A percentile compares a stretch with the other conserved stretches of the same genome.
Evolutionary conservation across 108 stramenopile species (phyloP).

Genomic region (Hondaea fermentalgiana): DNA sequence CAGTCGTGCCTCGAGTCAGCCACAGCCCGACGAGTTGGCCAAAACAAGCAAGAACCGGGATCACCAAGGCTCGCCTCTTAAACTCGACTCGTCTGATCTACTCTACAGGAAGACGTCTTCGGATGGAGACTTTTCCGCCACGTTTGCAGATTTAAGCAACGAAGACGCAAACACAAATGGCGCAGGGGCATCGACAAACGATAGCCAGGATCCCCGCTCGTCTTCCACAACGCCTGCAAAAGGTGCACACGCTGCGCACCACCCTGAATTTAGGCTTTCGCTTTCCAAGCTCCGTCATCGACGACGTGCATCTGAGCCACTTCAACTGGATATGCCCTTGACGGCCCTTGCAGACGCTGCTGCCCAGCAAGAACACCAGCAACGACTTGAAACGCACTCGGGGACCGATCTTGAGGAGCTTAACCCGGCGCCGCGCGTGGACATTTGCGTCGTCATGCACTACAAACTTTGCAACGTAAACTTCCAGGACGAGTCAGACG

Average conservation of each 20-base stretch:
- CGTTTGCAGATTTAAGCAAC: background rate
- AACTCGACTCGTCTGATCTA: background rate
- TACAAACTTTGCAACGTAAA: background rate
- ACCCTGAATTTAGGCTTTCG: too few species aligned
- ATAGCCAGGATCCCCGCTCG: too few species aligned
- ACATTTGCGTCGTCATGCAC: conserved; percentile 2
- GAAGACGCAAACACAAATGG: background rate
- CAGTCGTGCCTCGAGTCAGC: background rate
- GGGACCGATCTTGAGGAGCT: too few species aligned
- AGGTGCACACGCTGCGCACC: too few species aligned
- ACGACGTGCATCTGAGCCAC: background rate
- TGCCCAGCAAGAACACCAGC: background rate
- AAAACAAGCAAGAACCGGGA: background rate
- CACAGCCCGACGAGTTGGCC: background rate
- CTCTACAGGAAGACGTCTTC: background rate
- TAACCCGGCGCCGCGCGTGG: background rate
- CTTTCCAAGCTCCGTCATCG: too few species aligned
- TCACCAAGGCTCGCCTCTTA: background rate
- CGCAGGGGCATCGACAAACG: too few species aligned
- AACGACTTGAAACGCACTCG: background rate
- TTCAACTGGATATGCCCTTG: background rate
- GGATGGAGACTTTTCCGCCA: background rate
- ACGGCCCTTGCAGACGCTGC: background rate
- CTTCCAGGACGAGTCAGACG: conserved; percentile 1
- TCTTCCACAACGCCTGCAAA: too few species aligned